phyloP scores from a whole-genome alignment of 805 yeast species.

The Lipomyces yamadae region DNA sequence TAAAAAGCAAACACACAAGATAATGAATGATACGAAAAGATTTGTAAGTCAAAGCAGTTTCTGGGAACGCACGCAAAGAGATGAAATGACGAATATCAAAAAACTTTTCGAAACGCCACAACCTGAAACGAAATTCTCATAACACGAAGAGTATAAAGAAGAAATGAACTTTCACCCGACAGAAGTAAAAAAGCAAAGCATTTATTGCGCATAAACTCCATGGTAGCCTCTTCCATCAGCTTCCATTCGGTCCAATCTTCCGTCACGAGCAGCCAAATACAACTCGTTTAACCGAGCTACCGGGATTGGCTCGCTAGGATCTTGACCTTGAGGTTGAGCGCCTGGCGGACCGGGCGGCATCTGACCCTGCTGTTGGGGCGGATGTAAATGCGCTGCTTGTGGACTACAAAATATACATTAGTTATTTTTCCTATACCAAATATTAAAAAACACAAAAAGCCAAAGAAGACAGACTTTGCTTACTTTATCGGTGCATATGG shows the following conservation, averaged over 20 bases:
- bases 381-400: constrained; percentile 36
- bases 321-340: constrained; percentile 37
- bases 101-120: constrained; percentile 29
- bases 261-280: constrained; percentile 61
- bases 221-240: constrained; percentile 52
- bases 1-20: constrained; percentile 1
- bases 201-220: constrained; percentile 50
- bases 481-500: constrained; percentile 46
- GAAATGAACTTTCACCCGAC: constrained; percentile 15
- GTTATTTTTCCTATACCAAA: constrained; percentile 9
- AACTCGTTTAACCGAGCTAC: constrained; percentile 56
- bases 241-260: constrained; percentile 59
- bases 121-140: constrained; percentile 15
- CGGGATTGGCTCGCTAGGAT: constrained; percentile 48
- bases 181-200: neutral
- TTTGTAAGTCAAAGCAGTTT: constrained; percentile 8
- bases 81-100: constrained; percentile 6
- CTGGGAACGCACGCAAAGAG: constrained; percentile 2
- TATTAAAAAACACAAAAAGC: constrained; percentile 10
- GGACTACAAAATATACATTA: constrained; percentile 26
- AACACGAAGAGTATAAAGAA: constrained; percentile 5
- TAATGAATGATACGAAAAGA: constrained; percentile 1
- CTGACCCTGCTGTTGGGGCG: constrained; percentile 30
- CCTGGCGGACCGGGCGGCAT: constrained; percentile 34
- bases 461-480: constrained; percentile 20